Base-by-base conservation (phyloP, 148 eudicot species). In the Nepenthes mirabilis region DNA sequence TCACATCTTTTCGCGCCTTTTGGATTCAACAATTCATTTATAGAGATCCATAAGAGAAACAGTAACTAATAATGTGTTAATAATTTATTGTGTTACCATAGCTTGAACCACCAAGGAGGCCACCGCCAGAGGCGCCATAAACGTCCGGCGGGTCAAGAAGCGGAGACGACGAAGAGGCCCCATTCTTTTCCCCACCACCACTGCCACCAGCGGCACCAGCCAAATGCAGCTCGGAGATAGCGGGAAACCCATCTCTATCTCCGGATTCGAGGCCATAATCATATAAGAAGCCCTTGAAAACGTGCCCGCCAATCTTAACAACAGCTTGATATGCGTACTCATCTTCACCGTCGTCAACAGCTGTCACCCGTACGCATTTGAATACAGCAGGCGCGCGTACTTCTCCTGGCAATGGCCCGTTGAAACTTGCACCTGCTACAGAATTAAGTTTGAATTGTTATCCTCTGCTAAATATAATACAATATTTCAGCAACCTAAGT, bases 311-410 rank as follows among this genome's bases (percentile, higher is more conserved):
- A 1, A 91, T 91, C 37, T 71, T 83, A 0, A 85, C 94, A 2
- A 80, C 72, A 0, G 97, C 94, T 60, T 91, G 96, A 60, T 91
- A 91, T 1, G 97, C 97, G 33, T 70, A 91, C 64, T 91, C 88
- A 50, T 88, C 94, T 0, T 85, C 94, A 8, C 87, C 94, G 9
- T 91, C 94, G 0, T 88, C 97, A 2, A 91, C 79, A 0, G 97
- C 79, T 0, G 94, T 85, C 3, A 91, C 95, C 33, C 81, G 69
- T 1, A 91, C 93, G 7, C 96, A 91, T 64, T 83, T 88, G 80
- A 91, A 91, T 56, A 83, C 88, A 1, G 97, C 96, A 51, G 96
- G 94, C 1, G 93, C 90, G 33, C 77, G 77, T 11, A 88, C 88
- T 75, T 88, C 90, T 11, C 86, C 85, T 11, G 97, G 97, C 50